These are phyloP conservation scores for Picea glauca DNA, from an alignment of 75 land plant genomes.

Conservation along the genomic window DNA sequence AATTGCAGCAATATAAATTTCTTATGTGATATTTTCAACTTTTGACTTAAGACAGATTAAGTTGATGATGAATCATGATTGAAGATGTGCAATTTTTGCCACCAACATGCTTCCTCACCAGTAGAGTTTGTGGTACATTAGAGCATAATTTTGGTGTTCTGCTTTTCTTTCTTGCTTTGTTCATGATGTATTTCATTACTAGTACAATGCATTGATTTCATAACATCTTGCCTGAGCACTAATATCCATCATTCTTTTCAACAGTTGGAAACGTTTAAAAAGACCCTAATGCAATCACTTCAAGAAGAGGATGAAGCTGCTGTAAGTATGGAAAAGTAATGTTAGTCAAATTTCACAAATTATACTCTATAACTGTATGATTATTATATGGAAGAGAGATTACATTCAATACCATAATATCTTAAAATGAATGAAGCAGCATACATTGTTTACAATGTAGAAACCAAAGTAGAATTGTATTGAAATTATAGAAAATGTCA, in stretches of 20 bases:
- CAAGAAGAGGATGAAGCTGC: conserved; percentile 80
- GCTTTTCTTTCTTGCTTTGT: not conserved
- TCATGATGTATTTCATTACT: not conserved
- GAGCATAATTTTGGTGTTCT: not conserved
- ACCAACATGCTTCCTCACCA: not conserved
- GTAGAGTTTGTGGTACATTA: not conserved
- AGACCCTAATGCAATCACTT: conserved; percentile 89
- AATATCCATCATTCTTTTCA: not conserved
- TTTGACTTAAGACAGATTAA: not conserved
- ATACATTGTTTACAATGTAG: not conserved
- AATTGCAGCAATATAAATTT: not conserved
- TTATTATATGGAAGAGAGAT: not conserved
- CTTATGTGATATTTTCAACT: not conserved
- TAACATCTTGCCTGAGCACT: not conserved
- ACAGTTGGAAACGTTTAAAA: conserved; percentile 86
- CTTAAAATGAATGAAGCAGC: not conserved
- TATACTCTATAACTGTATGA: too few species aligned
- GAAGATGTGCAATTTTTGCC: not conserved
- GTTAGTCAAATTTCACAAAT: too few species aligned
- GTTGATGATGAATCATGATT: not conserved
- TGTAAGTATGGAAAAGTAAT: conserved; percentile 28
- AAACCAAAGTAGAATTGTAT: not conserved
- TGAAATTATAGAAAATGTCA: not conserved
- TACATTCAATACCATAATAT: not conserved
- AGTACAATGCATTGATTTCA: not conserved